Percentiles rank a stretch among this genome's conserved stretches.
Evolutionary conservation across 345 rosid genomes (phyloP).

Genomic region (Cochlearia excelsa): DNA sequence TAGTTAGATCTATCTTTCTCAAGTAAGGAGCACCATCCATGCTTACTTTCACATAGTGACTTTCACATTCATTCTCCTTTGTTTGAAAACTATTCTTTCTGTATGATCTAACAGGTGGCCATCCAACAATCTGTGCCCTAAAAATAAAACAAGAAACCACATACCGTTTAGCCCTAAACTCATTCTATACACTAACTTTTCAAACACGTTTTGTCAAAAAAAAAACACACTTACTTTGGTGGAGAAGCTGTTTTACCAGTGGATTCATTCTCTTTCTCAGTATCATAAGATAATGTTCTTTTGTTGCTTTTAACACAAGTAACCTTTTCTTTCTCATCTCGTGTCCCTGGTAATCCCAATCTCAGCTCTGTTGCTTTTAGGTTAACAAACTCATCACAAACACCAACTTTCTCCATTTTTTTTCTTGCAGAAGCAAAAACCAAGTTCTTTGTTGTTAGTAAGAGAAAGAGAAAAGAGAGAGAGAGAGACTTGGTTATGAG

Average conservation of each 20-base stretch:
- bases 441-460: too few species aligned
- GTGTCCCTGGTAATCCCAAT: conserved; percentile 79
- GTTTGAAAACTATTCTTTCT: conserved; percentile 50
- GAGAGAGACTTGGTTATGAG: conserved; percentile 26
- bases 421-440: background rate
- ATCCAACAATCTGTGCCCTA: conserved; percentile 72
- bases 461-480: too few species aligned
- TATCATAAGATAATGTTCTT: conserved; percentile 38
- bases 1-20: conserved; percentile 70
- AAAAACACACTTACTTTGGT: conserved; percentile 52
- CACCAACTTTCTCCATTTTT: conserved; percentile 33
- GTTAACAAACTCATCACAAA: conserved; percentile 50
- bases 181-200: background rate
- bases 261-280: conserved; percentile 31
- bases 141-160: background rate
- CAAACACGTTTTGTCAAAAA: background rate
- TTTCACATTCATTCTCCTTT: conserved; percentile 52
- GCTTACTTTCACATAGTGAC: conserved; percentile 76
- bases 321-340: conserved; percentile 27
- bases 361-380: conserved; percentile 87
- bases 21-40: conserved; percentile 92
- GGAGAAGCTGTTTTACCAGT: conserved; percentile 43
- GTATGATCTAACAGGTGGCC: conserved; percentile 74
- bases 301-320: conserved; percentile 56
- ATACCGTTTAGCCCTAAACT: background rate